phyloP scores from a whole-genome alignment of 179 eudicot species.

The Dionaea muscipula region DNA sequence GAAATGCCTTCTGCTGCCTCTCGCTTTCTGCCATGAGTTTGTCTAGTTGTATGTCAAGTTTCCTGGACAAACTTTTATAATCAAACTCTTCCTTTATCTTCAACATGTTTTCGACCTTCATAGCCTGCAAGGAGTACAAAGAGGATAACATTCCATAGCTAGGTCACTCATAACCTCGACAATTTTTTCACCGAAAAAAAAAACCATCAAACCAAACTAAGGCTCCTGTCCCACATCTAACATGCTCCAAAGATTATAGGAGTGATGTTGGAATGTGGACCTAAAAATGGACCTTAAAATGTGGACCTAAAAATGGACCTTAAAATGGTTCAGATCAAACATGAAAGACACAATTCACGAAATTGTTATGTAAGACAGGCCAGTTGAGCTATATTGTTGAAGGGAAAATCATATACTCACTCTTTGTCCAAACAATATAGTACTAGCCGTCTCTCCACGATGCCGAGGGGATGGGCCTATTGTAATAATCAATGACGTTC shows the following conservation, averaged over 20 bases:
- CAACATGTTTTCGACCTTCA: conserved; percentile 96
- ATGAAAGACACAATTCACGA: not conserved
- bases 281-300: too few relatives aligned
- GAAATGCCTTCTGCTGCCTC: conserved; percentile 71
- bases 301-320: too few relatives aligned
- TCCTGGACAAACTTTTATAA: conserved; percentile 83
- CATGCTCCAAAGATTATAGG: too few relatives aligned
- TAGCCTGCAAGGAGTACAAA: conserved; percentile 39
- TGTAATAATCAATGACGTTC: conserved; percentile 77
- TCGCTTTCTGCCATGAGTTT: conserved; percentile 85
- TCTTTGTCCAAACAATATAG: conserved; percentile 93
- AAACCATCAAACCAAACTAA: too few relatives aligned
- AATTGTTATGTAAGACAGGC: not conserved
- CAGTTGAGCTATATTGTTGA: not conserved
- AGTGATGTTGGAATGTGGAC: too few relatives aligned
- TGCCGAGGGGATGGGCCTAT: conserved; percentile 96
- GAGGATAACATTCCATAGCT: not conserved
- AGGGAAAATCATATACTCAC: conserved; percentile 27
- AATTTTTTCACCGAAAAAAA: not conserved
- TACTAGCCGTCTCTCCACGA: conserved; percentile 87
- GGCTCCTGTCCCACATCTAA: too few relatives aligned
- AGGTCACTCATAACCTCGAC: too few relatives aligned
- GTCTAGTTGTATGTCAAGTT: conserved; percentile 85
- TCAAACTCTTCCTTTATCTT: conserved; percentile 95
- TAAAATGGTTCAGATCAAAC: not conserved